Evolutionary conservation across 768 basidiomycete species (phyloP), one percentile per base, ranked within the genome.

Genomic region (Mycena venus): DNA sequence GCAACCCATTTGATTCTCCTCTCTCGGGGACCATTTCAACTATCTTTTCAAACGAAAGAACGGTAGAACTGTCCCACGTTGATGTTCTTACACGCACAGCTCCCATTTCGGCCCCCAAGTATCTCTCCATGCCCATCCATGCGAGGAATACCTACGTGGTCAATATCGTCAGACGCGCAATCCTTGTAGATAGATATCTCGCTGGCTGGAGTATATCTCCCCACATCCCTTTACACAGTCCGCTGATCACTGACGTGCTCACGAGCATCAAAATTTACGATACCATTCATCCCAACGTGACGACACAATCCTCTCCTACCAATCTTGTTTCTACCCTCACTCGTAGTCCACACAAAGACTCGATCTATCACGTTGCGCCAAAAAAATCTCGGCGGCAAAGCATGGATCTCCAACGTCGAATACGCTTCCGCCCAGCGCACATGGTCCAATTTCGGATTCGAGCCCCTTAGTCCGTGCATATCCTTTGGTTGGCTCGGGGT

Each of bases 341-440:
- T 29, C 59, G 59, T 31, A 36, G 25, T 11, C 9, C 19, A 23
- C 14, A 32, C 25, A 21, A n/a, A 11, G 60, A 63, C 59, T 70
- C 60, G 0, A 14, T 70, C 49, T 62, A 63, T 32, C 60, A 62
- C 51, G 36, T 70, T 8, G 36, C 59, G 4, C 59, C 60, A 29
- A 70, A 70, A n/a, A 21, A 70, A 53, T 29, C 68, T 70, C 38
- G 68, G 69, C 23, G 69, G 60, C 8, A 70, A 63, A 23, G 60
- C 59, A 2, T 70, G 69, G 69, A 63, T 61, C 23, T 21, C 27
- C 23, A 69, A 44, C 68, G 58, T 32, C 14, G 68, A 69, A 29
- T 69, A 69, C 21, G 27, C 58, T 17, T 29, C 68, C 4, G 56
- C 23, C 2, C 68, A 61, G 44, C 68, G 58, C 21, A 51, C 23